Evolutionary conservation across 179 eudicot species (phyloP).

Genomic region (Camellia oleifera): DNA sequence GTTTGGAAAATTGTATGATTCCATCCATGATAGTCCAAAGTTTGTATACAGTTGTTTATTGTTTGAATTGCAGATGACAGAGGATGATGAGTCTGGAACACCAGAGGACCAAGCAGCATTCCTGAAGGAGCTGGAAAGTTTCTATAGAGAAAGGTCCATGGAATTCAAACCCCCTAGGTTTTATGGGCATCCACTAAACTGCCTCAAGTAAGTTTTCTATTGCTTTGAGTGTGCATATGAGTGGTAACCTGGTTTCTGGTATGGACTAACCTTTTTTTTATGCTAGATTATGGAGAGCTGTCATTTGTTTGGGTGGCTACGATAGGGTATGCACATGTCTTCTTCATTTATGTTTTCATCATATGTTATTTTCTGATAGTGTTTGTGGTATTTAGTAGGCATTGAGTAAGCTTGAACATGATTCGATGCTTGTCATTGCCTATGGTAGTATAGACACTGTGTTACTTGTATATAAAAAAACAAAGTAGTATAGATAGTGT

Average conservation of each 20-base stretch:
- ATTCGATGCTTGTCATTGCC: not conserved
- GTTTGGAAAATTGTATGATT: not conserved
- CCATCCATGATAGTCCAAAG: not conserved
- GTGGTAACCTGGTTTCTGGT: not conserved
- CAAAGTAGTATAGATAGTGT: not conserved
- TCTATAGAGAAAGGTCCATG: slow-evolving; percentile 34
- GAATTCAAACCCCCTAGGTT: slow-evolving; percentile 56
- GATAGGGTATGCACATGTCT: slow-evolving; percentile 62
- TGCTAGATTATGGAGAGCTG: slow-evolving; percentile 79
- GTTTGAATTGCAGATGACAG: slow-evolving; percentile 29
- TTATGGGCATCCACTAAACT: slow-evolving; percentile 51
- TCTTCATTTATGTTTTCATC: slow-evolving; percentile 6
- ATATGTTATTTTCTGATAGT: not conserved
- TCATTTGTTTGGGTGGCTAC: slow-evolving; percentile 83
- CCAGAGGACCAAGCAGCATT: slow-evolving; percentile 50
- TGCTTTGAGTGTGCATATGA: not conserved
- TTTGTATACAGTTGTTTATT: not conserved
- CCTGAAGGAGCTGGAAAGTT: slow-evolving; percentile 46
- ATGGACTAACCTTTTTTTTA: slow-evolving; percentile 13
- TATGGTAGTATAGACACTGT: not conserved
- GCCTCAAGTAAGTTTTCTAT: slow-evolving; percentile 40
- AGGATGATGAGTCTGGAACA: slow-evolving; percentile 46
- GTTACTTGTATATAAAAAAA: no score
- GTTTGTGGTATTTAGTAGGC: not conserved
- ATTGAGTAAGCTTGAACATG: not conserved